Conservation (phyloP, 176 grass and related monocot species). For the maize (Zea mays) region Zm-B73-REFERENCE-NAM-5.0 NC_050102.1:172618001-172618500, state of each 20-base stretch:
- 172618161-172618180: background rate
- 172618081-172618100: constrained; percentile 79
- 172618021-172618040: constrained; percentile 22
- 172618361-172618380: no score
- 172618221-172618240: constrained; percentile 87
- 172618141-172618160: constrained; percentile 31
- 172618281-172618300: constrained; percentile 78
- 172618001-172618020: no score
- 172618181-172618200: constrained; percentile 68
- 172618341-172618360: no score
- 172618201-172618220: constrained; percentile 95
- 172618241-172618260: constrained; percentile 68
- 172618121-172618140: constrained; percentile 55
- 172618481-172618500: no score
- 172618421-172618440: no score
- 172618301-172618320: no score
- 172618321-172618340: no score
- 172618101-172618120: constrained; percentile 35
- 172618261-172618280: constrained; percentile 59
- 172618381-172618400: no score
- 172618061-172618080: constrained; percentile 96
- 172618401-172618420: no score
- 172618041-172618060: constrained; percentile 61
- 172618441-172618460: no score
- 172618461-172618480: no score